These are phyloP conservation scores for Syncephalastrum contaminatum DNA, from an alignment of 371 early-diverging fungal species.

Conservation along the genomic window DNA sequence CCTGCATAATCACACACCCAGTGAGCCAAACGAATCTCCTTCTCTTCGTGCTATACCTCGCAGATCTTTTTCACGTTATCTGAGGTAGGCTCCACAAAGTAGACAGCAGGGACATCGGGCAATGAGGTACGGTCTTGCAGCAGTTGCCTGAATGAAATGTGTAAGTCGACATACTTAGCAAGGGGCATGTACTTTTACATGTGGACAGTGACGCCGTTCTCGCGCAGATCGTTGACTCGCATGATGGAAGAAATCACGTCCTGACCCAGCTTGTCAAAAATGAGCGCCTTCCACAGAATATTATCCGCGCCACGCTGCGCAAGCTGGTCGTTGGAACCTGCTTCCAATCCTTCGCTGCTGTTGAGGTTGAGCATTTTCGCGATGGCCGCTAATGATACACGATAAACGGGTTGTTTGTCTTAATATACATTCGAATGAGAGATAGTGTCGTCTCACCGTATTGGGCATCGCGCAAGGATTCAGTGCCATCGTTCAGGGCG, in stretches of 20 bases:
- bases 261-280: constrained; percentile 94
- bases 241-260: constrained; percentile 97
- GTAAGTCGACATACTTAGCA: neutral
- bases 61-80: constrained; percentile 81
- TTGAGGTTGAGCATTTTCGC: constrained; percentile 60
- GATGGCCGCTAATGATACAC: constrained; percentile 30
- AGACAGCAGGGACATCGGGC: constrained; percentile 97
- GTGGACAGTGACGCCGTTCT: constrained; percentile 98
- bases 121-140: constrained; percentile 83
- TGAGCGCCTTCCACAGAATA: constrained; percentile 93
- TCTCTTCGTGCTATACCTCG: constrained; percentile 52
- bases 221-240: constrained; percentile 96
- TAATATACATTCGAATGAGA: neutral
- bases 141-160: constrained; percentile 56
- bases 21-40: neutral
- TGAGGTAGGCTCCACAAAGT: constrained; percentile 92
- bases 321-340: constrained; percentile 20
- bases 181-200: constrained; percentile 59
- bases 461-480: constrained; percentile 22
- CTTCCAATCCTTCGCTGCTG: constrained; percentile 7
- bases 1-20: constrained; percentile 46
- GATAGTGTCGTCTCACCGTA: constrained; percentile 14
- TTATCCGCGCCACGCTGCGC: constrained; percentile 25
- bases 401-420: no score
- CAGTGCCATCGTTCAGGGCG: constrained; percentile 1